phyloP scores from a whole-genome alignment of 805 yeast species.

The Barnettozyma sucrosica region DNA sequence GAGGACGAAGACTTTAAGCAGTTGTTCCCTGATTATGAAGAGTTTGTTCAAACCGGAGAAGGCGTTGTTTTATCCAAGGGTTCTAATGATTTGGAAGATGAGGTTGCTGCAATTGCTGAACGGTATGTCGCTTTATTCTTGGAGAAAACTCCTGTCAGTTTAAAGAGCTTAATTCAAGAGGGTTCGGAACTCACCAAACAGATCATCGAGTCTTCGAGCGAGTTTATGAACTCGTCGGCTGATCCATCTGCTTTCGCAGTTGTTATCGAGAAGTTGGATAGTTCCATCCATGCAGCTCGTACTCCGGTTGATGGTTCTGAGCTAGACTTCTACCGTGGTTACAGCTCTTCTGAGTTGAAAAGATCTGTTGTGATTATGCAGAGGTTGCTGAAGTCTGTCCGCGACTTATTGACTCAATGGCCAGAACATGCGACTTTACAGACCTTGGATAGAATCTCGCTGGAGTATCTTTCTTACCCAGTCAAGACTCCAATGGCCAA shows the following conservation, averaged over 20 bases:
- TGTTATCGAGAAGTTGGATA: constrained; percentile 29
- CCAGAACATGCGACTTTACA: constrained; percentile 92
- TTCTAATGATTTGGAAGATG: constrained; percentile 35
- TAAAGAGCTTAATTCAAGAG: constrained; percentile 31
- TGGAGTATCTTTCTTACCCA: constrained; percentile 61
- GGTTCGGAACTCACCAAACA: constrained; percentile 35
- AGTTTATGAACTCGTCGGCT: constrained; percentile 20
- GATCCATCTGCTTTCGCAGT: constrained; percentile 31
- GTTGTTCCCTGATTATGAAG: constrained; percentile 88
- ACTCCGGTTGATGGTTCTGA: constrained; percentile 30
- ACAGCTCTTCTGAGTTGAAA: constrained; percentile 53
- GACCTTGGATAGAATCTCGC: constrained; percentile 55
- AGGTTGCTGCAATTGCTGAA: constrained; percentile 43
- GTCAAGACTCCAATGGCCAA: constrained; percentile 69
- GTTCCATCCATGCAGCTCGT: constrained; percentile 28
- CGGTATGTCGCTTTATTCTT: constrained; percentile 42
- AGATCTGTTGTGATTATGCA: constrained; percentile 47
- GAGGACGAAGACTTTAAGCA: constrained; percentile 71
- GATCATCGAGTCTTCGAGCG: constrained; percentile 23
- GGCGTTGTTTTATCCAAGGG: constrained; percentile 18
- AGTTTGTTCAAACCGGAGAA: constrained; percentile 39
- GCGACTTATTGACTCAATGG: constrained; percentile 59
- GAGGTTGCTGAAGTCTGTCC: constrained; percentile 39
- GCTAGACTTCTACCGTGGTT: constrained; percentile 59
- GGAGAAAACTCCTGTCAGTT: constrained; percentile 8